Conservation (phyloP, 2,329 filamentous ascomycete genomes). For the Fusarium siculi region DNA sequence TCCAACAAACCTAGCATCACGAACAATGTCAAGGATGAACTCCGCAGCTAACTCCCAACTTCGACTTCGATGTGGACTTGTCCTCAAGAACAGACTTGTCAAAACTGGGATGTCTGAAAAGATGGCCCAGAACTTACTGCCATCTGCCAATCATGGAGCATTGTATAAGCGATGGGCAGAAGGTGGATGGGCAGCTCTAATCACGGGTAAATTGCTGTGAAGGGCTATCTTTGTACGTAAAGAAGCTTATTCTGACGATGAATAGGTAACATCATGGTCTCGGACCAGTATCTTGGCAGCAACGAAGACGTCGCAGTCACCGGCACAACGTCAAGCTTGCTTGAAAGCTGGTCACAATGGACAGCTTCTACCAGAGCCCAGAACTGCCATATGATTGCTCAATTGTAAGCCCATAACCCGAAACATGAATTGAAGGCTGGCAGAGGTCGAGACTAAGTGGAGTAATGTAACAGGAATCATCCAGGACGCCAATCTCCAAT, state of each 20-base stretch:
- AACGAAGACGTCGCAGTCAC: not conserved
- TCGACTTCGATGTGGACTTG: not conserved
- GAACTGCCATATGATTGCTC: not conserved
- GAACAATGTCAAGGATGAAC: fast-evolving
- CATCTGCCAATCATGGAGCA: not conserved
- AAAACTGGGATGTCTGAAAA: not conserved
- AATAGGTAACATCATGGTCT: not conserved
- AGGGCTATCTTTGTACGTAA: not conserved
- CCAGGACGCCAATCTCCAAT: not conserved
- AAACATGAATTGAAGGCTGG: not conserved
- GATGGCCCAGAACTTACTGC: not conserved
- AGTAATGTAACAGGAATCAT: not conserved
- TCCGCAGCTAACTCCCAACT: fast-evolving
- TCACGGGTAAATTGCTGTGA: fast-evolving
- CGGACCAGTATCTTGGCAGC: not conserved
- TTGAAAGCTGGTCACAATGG: not conserved
- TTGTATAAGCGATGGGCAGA: not conserved
- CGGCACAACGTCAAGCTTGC: not conserved
- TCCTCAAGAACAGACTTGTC: not conserved
- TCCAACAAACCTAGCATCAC: fast-evolving
- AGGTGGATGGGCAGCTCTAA: not conserved
- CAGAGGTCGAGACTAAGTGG: not conserved
- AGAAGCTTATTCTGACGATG: not conserved
- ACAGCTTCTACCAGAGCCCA: not conserved
- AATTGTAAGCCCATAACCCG: not conserved